phyloP scores from a whole-genome alignment of 306 rosid genomes.

The Erythrophleum fordii region DNA sequence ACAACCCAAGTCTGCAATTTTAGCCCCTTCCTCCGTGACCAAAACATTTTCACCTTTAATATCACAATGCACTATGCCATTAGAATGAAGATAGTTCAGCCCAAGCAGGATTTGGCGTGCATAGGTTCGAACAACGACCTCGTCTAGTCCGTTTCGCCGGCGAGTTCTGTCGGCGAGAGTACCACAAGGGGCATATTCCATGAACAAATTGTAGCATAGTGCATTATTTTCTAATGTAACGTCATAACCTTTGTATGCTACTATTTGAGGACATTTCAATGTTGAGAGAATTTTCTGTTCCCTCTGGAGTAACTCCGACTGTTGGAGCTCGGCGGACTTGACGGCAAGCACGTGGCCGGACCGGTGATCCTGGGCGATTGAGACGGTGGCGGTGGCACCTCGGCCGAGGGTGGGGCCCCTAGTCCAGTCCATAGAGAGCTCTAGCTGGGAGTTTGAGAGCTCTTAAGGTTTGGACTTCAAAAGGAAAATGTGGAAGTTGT shows the following conservation, averaged over 20 bases:
- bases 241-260: slow-evolving; percentile 53
- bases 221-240: slow-evolving; percentile 48
- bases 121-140: slow-evolving; percentile 36
- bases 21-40: slow-evolving; percentile 49
- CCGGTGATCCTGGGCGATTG: slow-evolving; percentile 36
- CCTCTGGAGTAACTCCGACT: slow-evolving; percentile 47
- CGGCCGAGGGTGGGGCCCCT: slow-evolving; percentile 58
- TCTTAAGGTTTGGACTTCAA: not conserved
- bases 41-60: slow-evolving; percentile 58
- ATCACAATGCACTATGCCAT: slow-evolving; percentile 67
- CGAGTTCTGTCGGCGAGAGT: slow-evolving; percentile 46
- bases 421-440: slow-evolving; percentile 53
- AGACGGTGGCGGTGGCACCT: slow-evolving; percentile 69
- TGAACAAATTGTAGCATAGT: slow-evolving; percentile 48
- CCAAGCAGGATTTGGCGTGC: slow-evolving; percentile 55
- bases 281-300: slow-evolving; percentile 54
- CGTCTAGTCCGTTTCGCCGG: slow-evolving; percentile 37
- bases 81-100: slow-evolving; percentile 50
- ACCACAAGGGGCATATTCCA: slow-evolving; percentile 60
- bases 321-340: slow-evolving; percentile 49
- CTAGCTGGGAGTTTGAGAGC: not conserved
- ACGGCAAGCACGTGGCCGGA: slow-evolving; percentile 52
- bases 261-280: slow-evolving; percentile 44
- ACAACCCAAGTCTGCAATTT: slow-evolving; percentile 75
- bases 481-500: not conserved